Evolutionary conservation across 2,329 filamentous ascomycete genomes (phyloP), one percentile per base, ranked within the genome.

Genomic region (Sclerotinia minor): DNA sequence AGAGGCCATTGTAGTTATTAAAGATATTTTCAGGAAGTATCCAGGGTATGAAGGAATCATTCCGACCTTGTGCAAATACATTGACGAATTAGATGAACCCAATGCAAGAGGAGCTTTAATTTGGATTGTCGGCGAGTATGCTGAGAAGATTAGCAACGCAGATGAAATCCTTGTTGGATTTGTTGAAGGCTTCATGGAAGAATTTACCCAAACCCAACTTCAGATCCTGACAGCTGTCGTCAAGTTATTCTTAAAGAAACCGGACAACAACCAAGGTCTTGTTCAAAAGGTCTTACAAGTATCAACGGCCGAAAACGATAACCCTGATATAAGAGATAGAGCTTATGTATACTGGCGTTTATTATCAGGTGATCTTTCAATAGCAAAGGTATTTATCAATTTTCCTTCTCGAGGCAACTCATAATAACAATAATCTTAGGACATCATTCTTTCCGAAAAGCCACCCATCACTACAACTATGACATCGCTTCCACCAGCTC

Each of bases 101-200:
- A 89, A 93, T 74, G 95, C 95, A 8, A 85, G 95, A 75, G 94
- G 91, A 3, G 91, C 94, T 29, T 82, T 99, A 69, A 98, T 99
- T 76, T 99, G 95, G 95, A 98, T 99, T 73, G 94, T 99, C 7
- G 95, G 95, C 73, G 95, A 99, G 79, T 99, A 99, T 77, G 95
- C 95, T 0, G 95, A 99, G 82, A 99, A 99, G 84, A 99, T 99
- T 76, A 96, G 87, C 81, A 98, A 99, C 75, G 95, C 95, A n/a
- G 93, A 94, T 71, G 92, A 98, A 73, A 98, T 99, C 71, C 80
- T 99, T 69, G 85, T 88, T 64, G 89, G 91, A 24, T 99, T 99
- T 76, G 94, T 97, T 17, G 95, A 98, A 67, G 90, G 89, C 0
- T 98, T 99, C 78, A 91, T 91, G 78, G 95, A 98, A 78, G 95